Evolutionary conservation across 2,329 filamentous ascomycete genomes (phyloP), one percentile per base, ranked within the genome.

Genomic region (Pseudohalonectria lignicola): DNA sequence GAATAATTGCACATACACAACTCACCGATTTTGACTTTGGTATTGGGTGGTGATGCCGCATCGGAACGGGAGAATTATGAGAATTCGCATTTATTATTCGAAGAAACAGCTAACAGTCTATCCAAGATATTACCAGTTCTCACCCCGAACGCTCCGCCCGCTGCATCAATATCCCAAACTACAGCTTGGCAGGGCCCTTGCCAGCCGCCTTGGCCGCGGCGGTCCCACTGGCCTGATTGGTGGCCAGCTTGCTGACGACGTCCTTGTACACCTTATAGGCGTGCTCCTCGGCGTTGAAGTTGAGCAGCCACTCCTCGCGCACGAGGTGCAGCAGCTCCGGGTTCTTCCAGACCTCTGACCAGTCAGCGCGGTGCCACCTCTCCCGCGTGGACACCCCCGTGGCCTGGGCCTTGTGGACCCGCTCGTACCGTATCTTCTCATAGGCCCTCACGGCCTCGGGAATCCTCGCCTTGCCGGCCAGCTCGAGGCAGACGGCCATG

Each of bases 301-400:
- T 53, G 17, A 69, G 53, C 8, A 71, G 53, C 66, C 67, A 71
- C 37, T 59, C 61, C 45, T 70, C 65, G 28, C 65, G 56, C 10
- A 61, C 53, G 36, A 70, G 48, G 39, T 66, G 59, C 45, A 69
- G 56, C 16, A 55, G 57, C 41, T 61, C 54, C 1, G 64, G 65
- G 36, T 66, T 53, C 43, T 60, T 54, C 47, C 59, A 61, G n/a
- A 65, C 63, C 18, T 57, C 59, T 21, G 53, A 55, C 56, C 64
- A 71, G 48, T 68, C 62, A 7, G 66, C 67, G 48, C 64, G 67
- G 51, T 72, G 68, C 67, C 67, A 71, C 50, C 63, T 63, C 44
- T 69, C 63, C 23, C 65, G 54, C 2, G 66, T 65, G 35, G 56
- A 55, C 39, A 65, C 60, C 5, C 66, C 66, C 16, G 61, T 68